A percentile compares a stretch with the other conserved stretches of the same genome.
Evolutionary conservation across 805 yeast species (phyloP).

Genomic region (Saccharomyces paradoxus): DNA sequence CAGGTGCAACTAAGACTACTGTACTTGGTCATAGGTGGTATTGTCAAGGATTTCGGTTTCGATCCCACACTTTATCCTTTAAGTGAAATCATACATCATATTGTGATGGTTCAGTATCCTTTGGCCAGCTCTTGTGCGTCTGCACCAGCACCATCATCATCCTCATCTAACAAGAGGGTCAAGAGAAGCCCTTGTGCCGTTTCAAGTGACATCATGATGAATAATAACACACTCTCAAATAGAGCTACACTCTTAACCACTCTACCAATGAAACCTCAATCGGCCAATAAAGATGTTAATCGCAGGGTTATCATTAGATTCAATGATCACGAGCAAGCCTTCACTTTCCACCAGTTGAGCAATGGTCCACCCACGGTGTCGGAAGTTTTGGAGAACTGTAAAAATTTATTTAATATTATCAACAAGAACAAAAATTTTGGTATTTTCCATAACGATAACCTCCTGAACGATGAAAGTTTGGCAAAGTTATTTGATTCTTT

Average conservation of each 20-base stretch:
- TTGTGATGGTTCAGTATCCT: conserved; percentile 58
- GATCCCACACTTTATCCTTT: conserved; percentile 54
- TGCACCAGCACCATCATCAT: background rate
- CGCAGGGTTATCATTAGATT: conserved; percentile 42
- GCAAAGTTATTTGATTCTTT: conserved; percentile 37
- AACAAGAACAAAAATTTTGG: conserved; percentile 6
- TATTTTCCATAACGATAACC: conserved; percentile 18
- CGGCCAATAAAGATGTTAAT: conserved; percentile 30
- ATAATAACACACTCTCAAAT: background rate
- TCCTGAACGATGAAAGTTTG: conserved; percentile 37
- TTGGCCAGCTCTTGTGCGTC: conserved; percentile 17
- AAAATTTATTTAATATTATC: conserved; percentile 55
- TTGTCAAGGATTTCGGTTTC: conserved; percentile 71
- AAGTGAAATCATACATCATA: conserved; percentile 57
- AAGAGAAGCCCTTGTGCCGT: background rate
- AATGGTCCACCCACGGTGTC: conserved; percentile 73
- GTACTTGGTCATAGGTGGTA: conserved; percentile 54
- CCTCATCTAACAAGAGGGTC: background rate
- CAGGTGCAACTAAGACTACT: conserved; percentile 42
- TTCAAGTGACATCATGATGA: background rate
- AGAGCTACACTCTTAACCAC: conserved; percentile 18
- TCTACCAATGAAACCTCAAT: conserved; percentile 30
- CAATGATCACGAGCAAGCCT: conserved; percentile 47
- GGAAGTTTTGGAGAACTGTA: conserved; percentile 75
- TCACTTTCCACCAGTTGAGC: conserved; percentile 54